Base-by-base conservation (phyloP, 331 rosid species). In the Phaseolus coccineus region DNA sequence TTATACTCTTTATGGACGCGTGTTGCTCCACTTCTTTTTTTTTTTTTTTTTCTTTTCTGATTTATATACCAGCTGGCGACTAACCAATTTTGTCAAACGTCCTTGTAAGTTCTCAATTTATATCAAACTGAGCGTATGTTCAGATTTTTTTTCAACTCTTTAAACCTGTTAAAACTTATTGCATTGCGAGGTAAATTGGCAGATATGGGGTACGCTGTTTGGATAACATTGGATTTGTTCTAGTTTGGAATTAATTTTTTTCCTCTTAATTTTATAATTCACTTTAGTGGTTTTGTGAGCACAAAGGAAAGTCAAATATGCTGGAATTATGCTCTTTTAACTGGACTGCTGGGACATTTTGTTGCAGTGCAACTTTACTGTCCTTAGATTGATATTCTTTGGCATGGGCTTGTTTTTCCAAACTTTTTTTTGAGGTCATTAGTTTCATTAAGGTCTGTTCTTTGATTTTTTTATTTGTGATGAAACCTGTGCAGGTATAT, bases 241-340 rank as follows among this genome's bases (percentile, higher is more conserved):
- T 76, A 37, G 67, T 70, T 28, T 24, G 25, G 24, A 28, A 1
- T 16, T 69, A 19, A 11, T 51, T 10, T 52, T 40, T 59, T 55
- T 46, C 30, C 39, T 25, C 59, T 73, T 62, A 39, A 27, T 71
- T 79, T 42, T 71, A 19, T 28, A 67, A 28, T 73, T 51, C 6
- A 63, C 69, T 24, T 79, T 44, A 28, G 35, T 9, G 73, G 52
- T 47, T 52, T 37, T 37, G 57, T 10, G 22, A 47, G 73, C 30
- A 64, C 68, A 56, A 63, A 55, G 58, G 73, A 75, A 75, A 19
- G 65, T 68, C 63, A 68, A 69, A n/a, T 31, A 44, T 65, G 22
- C 27, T 48, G n/a, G 53, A 14, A 59, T 15, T 79, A 4, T 79
- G 69, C 69, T 15, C 30, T 63, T 80, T 67, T 52, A 14, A n/a